Evolutionary conservation across 176 grass and related monocot genomes (phyloP), one percentile per base, ranked within the genome.

Genomic region (Triticum timopheevii): DNA sequence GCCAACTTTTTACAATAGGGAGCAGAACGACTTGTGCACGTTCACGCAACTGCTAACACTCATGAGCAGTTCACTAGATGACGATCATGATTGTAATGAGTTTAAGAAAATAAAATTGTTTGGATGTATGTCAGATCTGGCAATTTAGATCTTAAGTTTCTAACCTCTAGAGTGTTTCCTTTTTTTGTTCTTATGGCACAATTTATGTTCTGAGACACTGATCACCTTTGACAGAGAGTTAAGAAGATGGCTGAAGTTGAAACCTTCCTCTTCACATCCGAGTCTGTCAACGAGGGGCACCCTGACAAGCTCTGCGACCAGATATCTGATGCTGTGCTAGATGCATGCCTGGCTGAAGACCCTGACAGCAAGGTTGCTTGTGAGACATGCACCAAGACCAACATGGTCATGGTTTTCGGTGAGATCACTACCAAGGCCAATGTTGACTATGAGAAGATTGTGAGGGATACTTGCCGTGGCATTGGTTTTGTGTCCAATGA

Each of bases 351-450:
- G 44, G 73, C 44, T 76, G 73, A 76, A 52, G 73, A 76, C 44
- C 24, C 73, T 76, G 73, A 76, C 73, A 76, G 73, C 73, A 76
- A 76, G 73, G 73, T 76, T 76, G 73, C 73, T 76, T 76, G 73
- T 10, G 73, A 76, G 44, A 76, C 73, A 30, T 76, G 73, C 73
- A 76, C 73, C 24, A 76, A 76, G 73, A 76, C 73, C 42, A 76
- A 76, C 73, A 76, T 76, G 73, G 73, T 76, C 42, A 76, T 76
- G 73, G 73, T 76, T 45, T 76, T 76, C 27, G 73, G 73, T 50
- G 73, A 76, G 73, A 76, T 76, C 44, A 76, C 73, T 16, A 76
- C 73, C 73, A 76, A 76, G 24, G 73, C 73, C 73, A 76, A 50
- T 76, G 73, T 76, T 76, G 73, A 76, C 44, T 76, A 76, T 50